Evolutionary conservation across 495 filamentous ascomycete genomes (phyloP), one percentile per base, ranked within the genome.

Genomic region (Neurospora sublineolata): DNA sequence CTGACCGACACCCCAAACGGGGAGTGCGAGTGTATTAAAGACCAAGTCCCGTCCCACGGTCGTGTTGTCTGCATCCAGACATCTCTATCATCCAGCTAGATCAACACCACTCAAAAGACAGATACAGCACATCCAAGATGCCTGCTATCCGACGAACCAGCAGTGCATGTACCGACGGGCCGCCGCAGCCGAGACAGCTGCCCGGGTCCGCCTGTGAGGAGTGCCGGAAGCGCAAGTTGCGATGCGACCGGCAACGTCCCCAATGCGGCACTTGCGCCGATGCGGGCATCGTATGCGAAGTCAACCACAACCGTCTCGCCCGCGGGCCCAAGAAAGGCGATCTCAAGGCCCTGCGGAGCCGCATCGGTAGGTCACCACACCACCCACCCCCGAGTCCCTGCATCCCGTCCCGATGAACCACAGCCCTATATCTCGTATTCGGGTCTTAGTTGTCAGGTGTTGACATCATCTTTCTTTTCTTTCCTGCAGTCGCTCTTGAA

Each of bases 241-340:
- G 84, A 69, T 88, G 84, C 76, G 86, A 89, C 74, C 80, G 86
- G 38, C 80, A 84, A 37, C 82, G 82, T 11, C 85, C 86, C 12
- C 78, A 78, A 72, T 88, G 86, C 75, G 79, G 83, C 38, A 83
- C 83, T 2, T 89, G 85, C 72, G 80, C 77, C 23, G 83, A 86
- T 33, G 79, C 81, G n/a, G 84, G 82, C 10, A 77, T 85, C 39
- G 74, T 77, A 30, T 88, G 86, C 76, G 81, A 84, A 64, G 80
- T 86, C 38, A 85, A 80, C 75, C 83, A 83, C 39, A 77, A 80
- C 23, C 84, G 84, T 14, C 77, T 80, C 30, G 79, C 81, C 36
- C 77, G 86, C 9, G 86, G 86, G 0, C 87, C 86, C 0, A 85
- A 87, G 70, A 87, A 85, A 69, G 85, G 86, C 18, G 83, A 87